Evolutionary conservation across 1,284 basidiomycete genomes (phyloP).

Genomic region (Fomitopsis pinicola): DNA sequence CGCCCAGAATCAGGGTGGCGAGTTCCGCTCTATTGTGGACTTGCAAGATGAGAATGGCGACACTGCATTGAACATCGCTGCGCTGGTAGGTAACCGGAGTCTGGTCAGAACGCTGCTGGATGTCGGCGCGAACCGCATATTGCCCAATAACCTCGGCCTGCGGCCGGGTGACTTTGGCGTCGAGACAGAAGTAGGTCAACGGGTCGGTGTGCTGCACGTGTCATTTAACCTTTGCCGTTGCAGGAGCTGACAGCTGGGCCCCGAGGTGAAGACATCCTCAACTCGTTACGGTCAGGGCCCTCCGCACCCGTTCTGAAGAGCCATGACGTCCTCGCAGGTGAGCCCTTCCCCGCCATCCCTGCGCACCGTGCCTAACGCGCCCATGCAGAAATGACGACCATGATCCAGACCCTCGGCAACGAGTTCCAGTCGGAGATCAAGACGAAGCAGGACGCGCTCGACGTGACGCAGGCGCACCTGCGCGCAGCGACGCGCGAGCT

Average conservation of each 20-base stretch:
- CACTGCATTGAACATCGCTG: constrained; percentile 93
- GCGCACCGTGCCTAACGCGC: background rate
- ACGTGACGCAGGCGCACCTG: constrained; percentile 83
- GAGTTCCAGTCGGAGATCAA: constrained; percentile 87
- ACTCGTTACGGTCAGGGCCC: constrained; percentile 64
- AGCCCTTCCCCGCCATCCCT: constrained; percentile 12
- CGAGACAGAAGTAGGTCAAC: constrained; percentile 71
- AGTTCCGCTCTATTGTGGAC: constrained; percentile 82
- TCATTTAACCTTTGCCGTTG: background rate
- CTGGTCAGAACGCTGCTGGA: constrained; percentile 88
- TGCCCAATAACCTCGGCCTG: constrained; percentile 93
- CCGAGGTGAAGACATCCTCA: constrained; percentile 72
- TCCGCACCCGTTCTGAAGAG: constrained; percentile 81
- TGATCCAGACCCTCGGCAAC: constrained; percentile 73
- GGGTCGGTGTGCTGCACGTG: background rate
- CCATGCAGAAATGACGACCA: constrained; percentile 71
- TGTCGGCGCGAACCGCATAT: constrained; percentile 87
- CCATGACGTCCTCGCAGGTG: constrained; percentile 85
- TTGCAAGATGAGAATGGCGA: constrained; percentile 96
- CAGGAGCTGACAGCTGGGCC: constrained; percentile 68
- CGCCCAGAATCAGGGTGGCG: constrained; percentile 64
- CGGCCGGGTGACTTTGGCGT: constrained; percentile 93
- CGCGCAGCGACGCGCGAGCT: constrained; percentile 88
- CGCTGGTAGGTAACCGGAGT: constrained; percentile 87
- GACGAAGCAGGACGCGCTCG: constrained; percentile 82